Evolutionary conservation across 1,284 basidiomycete species (phyloP), one percentile per base, ranked within the genome.

Genomic region (Meripilus lineatus): DNA sequence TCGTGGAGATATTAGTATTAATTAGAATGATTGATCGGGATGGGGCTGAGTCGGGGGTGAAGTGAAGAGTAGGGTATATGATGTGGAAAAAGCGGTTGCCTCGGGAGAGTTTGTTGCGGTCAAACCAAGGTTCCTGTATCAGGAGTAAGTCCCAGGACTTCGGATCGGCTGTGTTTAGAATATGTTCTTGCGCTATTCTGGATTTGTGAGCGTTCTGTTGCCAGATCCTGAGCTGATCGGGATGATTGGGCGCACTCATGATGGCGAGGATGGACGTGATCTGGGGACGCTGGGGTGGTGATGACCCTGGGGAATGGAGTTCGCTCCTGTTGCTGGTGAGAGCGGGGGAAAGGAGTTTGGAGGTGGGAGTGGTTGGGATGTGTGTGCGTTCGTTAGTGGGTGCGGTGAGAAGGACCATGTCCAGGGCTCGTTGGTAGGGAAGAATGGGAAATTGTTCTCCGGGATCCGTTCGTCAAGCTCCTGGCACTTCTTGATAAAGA

Each of bases 81-180:
- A 41, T 24, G 14, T 8, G 5, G 17, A 22, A 46, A 5, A 24
- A 13, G 10, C 30, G n/a, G 13, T n/a, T 18, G n/a, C 25, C 7
- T 8, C 40, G 38, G 3, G 45, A 35, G 4, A 24, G 11, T 4
- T 18, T 18, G 8, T 26, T 14, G 20, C 21, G 15, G 34, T 46
- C 34, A n/a, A 46, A 3, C 11, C 24, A 46, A 7, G 40, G 45
- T 38, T 46, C 45, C 28, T 46, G 45, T 5, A 46, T 18, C 5
- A 42, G 23, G 17, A 24, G 22, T 4, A 46, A 5, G 18, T 46
- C 45, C 5, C 13, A 45, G 1, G 52, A 4, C 3, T 5, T 15
- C 4, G 20, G 8, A 6, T 13, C 7, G 10, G 15, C 8, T 14
- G 10, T 15, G 33, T 7, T 6, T 35, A 36, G 24, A 21, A 40